Evolutionary conservation across 441 rosid species (phyloP).

Genomic region (Adansonia grandidieri): DNA sequence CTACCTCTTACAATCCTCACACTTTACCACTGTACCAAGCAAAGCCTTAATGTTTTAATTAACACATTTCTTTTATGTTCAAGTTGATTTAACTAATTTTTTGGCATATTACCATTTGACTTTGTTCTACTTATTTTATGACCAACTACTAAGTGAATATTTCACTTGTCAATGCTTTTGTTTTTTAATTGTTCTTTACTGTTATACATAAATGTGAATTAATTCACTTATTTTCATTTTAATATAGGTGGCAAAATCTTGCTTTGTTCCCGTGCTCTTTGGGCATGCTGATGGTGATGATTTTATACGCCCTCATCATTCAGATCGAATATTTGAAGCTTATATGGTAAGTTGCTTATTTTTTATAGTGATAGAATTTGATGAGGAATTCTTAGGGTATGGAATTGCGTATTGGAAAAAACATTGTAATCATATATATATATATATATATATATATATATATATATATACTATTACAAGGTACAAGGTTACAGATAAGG

Average conservation of each 20-base stretch:
- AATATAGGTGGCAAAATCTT: slow-evolving; percentile 79
- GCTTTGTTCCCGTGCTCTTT: slow-evolving; percentile 95
- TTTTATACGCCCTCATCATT: slow-evolving; percentile 92
- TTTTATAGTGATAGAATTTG: slow-evolving; percentile 13
- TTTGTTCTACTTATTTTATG: background rate
- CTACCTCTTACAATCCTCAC: background rate
- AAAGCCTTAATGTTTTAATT: background rate
- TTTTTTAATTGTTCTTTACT: slow-evolving; percentile 6
- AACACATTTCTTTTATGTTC: background rate
- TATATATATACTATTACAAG: background rate
- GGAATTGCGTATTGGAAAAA: background rate
- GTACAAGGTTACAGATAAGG: background rate
- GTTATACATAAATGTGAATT: background rate
- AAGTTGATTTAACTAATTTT: background rate
- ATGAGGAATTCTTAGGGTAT: background rate
- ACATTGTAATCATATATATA: background rate
- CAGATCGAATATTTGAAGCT: slow-evolving; percentile 83
- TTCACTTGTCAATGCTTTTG: slow-evolving; percentile 12
- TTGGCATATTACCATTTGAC: background rate
- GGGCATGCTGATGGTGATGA: slow-evolving; percentile 96
- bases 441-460: background rate
- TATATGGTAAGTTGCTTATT: slow-evolving; percentile 59
- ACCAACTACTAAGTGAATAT: slow-evolving; percentile 1
- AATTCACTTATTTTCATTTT: slow-evolving; percentile 26
- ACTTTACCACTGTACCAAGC: background rate